These are phyloP conservation scores for Thermochaetoides dissita DNA, from an alignment of 2,329 filamentous ascomycete species.

Conservation along the genomic window DNA sequence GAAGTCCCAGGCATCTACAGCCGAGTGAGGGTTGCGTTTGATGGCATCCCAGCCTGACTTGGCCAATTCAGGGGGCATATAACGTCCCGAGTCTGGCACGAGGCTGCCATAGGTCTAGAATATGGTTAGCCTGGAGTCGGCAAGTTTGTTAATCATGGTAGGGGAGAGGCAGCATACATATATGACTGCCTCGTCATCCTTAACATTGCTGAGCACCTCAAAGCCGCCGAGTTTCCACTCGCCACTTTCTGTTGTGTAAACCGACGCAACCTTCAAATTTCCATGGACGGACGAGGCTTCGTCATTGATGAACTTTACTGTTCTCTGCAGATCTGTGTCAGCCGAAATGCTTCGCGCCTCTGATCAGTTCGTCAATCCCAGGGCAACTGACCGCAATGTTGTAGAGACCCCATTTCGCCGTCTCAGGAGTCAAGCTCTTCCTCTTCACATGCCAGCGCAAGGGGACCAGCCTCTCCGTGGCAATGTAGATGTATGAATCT, in stretches of 20 bases:
- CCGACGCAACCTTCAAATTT: slow-evolving; percentile 66
- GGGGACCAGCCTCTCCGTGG: slow-evolving; percentile 78
- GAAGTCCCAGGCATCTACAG: slow-evolving; percentile 77
- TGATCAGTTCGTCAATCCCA: background rate
- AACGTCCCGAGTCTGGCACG: slow-evolving; percentile 70
- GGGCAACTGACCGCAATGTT: slow-evolving; percentile 54
- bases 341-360: background rate
- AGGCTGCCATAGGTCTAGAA: slow-evolving; percentile 68
- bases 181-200: slow-evolving; percentile 87
- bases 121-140: slow-evolving; percentile 4
- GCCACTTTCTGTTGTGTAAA: slow-evolving; percentile 90
- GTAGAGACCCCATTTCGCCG: slow-evolving; percentile 90
- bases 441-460: slow-evolving; percentile 81
- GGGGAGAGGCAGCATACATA: slow-evolving; percentile 40
- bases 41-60: slow-evolving; percentile 85
- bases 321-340: slow-evolving; percentile 43
- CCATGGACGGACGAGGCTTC: slow-evolving; percentile 89
- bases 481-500: slow-evolving; percentile 89
- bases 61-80: slow-evolving; percentile 74
- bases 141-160: background rate
- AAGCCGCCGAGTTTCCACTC: slow-evolving; percentile 97
- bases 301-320: slow-evolving; percentile 88
- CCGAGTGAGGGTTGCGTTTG: slow-evolving; percentile 66
- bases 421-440: slow-evolving; percentile 78
- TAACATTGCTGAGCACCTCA: slow-evolving; percentile 84